Evolutionary conservation across 2,329 filamentous ascomycete genomes (phyloP).

Genomic region (Rhynchosporium graminicola): DNA sequence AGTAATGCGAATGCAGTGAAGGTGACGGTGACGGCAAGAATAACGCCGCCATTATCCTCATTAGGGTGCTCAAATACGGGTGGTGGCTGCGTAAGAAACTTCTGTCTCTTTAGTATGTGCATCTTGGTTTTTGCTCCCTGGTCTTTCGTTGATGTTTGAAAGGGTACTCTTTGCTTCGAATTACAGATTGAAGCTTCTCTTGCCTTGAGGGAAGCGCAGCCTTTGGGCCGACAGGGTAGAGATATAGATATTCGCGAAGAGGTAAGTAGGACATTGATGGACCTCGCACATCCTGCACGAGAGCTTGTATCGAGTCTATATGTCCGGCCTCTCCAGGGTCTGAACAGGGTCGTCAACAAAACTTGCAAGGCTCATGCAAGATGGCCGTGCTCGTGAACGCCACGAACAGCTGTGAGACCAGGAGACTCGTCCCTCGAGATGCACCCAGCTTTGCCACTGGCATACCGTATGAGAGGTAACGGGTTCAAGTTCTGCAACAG

Average conservation of each 20-base stretch:
- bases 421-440: slow-evolving; percentile 9
- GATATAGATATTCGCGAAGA: slow-evolving; percentile 23
- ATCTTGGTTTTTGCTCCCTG: slow-evolving; percentile 13
- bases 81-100: slow-evolving; percentile 1
- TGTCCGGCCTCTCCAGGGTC: slow-evolving; percentile 16
- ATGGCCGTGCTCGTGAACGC: slow-evolving; percentile 4
- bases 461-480: slow-evolving; percentile 10
- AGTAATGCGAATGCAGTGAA: slow-evolving; percentile 43
- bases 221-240: slow-evolving; percentile 20
- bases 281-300: slow-evolving; percentile 22
- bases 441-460: slow-evolving; percentile 14
- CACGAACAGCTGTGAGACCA: slow-evolving; percentile 11
- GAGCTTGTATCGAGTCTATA: slow-evolving; percentile 22
- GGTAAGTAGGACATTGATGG: slow-evolving; percentile 17
- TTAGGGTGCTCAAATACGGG: slow-evolving; percentile 23
- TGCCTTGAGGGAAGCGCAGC: background rate
- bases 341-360: slow-evolving; percentile 16
- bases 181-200: background rate
- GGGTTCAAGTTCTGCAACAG: slow-evolving; percentile 16
- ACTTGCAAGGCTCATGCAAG: background rate
- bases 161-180: background rate
- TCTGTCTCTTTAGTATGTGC: slow-evolving; percentile 21
- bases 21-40: slow-evolving; percentile 44
- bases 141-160: slow-evolving; percentile 1
- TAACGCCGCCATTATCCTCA: slow-evolving; percentile 41